phyloP scores from a whole-genome alignment of 2,329 filamentous ascomycete species.

The Didymella exigua region DNA sequence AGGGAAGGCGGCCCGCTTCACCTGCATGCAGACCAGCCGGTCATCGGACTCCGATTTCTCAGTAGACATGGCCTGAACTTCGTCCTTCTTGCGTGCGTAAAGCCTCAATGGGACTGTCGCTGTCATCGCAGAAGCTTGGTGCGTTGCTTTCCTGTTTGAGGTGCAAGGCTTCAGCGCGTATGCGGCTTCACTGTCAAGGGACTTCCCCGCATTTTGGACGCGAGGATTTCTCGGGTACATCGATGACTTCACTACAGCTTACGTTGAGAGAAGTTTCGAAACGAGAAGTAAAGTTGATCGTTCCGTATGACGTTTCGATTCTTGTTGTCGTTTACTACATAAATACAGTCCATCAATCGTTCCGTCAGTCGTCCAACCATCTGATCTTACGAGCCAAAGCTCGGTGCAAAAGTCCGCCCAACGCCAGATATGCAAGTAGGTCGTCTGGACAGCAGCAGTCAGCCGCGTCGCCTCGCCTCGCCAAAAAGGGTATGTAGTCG shows the following conservation, averaged over 20 bases:
- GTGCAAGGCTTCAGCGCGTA: neutral
- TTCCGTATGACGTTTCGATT: constrained; percentile 20
- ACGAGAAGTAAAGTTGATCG: neutral
- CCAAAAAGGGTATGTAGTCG: constrained; percentile 42
- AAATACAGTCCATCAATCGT: constrained; percentile 34
- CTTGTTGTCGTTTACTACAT: constrained; percentile 37
- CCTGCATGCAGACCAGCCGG: constrained; percentile 24
- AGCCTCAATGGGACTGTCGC: neutral
- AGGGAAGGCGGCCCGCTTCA: constrained; percentile 24
- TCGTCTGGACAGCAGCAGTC: constrained; percentile 31
- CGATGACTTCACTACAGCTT: constrained; percentile 10
- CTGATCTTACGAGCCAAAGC: constrained; percentile 13
- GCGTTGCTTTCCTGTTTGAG: constrained; percentile 11
- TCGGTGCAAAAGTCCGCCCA: constrained; percentile 16
- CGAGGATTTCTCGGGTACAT: constrained; percentile 17
- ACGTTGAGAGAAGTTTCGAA: neutral
- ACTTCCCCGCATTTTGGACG: constrained; percentile 11
- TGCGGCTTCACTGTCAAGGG: constrained; percentile 2
- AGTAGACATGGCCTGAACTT: constrained; percentile 1
- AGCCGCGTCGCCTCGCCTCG: constrained; percentile 31
- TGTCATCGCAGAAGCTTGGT: neutral
- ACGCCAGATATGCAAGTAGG: constrained; percentile 40
- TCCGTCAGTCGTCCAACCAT: constrained; percentile 15
- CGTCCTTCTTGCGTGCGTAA: neutral
- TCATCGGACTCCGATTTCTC: constrained; percentile 32